phyloP scores from a whole-genome alignment of 2,329 filamentous ascomycete genomes.

The Paracoccidioides lutzii region DNA sequence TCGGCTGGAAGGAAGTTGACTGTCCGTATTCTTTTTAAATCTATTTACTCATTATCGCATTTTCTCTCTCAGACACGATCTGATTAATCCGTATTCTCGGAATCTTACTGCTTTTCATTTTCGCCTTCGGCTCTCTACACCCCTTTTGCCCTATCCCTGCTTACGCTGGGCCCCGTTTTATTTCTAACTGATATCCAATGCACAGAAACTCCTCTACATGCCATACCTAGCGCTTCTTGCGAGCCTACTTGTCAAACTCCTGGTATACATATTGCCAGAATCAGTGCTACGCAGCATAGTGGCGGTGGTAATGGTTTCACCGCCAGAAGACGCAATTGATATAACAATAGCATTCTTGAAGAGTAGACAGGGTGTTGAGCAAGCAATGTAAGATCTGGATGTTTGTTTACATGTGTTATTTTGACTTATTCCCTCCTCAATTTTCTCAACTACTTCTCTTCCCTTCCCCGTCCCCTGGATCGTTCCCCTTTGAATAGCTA shows the following conservation, averaged over 20 bases:
- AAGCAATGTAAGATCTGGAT: constrained; percentile 36
- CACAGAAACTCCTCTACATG: constrained; percentile 21
- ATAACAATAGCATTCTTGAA: constrained; percentile 40
- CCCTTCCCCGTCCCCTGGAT: neutral
- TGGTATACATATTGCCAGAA: constrained; percentile 33
- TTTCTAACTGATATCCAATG: neutral
- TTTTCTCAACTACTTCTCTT: neutral
- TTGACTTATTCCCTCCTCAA: neutral
- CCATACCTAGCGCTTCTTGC: constrained; percentile 27
- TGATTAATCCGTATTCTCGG: too few species aligned
- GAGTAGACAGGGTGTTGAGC: constrained; percentile 37
- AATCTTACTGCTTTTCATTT: neutral
- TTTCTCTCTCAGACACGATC: neutral
- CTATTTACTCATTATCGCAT: neutral
- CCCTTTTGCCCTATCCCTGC: neutral
- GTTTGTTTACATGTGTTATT: neutral
- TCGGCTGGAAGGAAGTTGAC: constrained; percentile 44
- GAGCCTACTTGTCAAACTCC: constrained; percentile 27
- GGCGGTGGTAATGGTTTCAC: constrained; percentile 29
- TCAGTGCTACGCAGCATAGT: constrained; percentile 31
- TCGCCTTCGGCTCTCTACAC: neutral
- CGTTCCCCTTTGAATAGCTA: neutral
- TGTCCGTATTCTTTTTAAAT: constrained; percentile 14
- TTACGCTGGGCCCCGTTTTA: neutral
- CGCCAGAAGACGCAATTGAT: constrained; percentile 28